Evolutionary conservation across 129 eudicot species (phyloP), one percentile per base, ranked within the genome.

Genomic region (sunflower (Helianthus annuus)): DNA sequence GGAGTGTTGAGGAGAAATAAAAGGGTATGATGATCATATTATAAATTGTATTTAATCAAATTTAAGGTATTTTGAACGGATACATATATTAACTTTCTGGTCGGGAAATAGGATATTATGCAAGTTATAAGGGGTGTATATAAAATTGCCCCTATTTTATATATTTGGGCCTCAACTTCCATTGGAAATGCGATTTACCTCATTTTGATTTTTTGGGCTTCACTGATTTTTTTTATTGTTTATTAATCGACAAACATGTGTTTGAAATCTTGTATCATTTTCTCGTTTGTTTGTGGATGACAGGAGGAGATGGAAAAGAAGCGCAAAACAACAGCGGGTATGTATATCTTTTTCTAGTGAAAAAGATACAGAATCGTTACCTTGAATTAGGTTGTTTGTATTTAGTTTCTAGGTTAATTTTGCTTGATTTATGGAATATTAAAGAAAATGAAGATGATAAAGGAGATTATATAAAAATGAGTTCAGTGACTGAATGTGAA

Each of bases 281-380:
- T 71, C 48, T 77, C 27, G 27, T 69, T 69, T 81, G 74, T 78
- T 52, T 70, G 22, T 70, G 81, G 76, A 39, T 77, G 73, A 79
- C 89, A 91, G 97, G 97, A 90, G 82, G 96, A 81, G 76, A 83
- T 91, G 97, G 82, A 85, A 53, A 91, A 77, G 80, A 86, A 83
- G 58, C 83, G 73, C 63, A 83, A 78, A 77, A 55, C 62, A 27
- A 70, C 83, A 51, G 32, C 87, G 66, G 94, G 97, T 90, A 78
- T 16, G 75, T 58, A 19, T 19, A 19, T 19, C 22, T 19, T 19
- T 19, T 19, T 19, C 22, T 19, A 19, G 22, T 19, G 22, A 19
- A 19, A 19, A 19, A 19, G 22, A 19, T 19, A 19, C 22, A 19
- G 22, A 19, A 19, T 19, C 22, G 22, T 19, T 19, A 76, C 66